Evolutionary conservation across 306 rosid genomes (phyloP), one percentile per base, ranked within the genome.

Genomic region (Sindora glabra): DNA sequence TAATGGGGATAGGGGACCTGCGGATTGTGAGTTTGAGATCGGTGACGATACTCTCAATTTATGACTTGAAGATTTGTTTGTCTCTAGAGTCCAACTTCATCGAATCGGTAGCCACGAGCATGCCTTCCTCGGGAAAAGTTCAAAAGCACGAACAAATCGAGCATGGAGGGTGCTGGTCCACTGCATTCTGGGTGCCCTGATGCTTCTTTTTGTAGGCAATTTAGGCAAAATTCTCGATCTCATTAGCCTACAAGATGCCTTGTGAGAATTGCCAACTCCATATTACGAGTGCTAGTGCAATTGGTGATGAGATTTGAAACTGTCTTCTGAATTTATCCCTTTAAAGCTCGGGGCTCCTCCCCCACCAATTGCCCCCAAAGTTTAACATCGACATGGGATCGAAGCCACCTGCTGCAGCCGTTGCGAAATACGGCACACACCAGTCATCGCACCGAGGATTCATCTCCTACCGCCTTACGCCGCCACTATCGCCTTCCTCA

Each of bases 21-120:
- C 72, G 1, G 80, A 76, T 23, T 71, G 76, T 0, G 83, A 70
- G 71, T 78, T 77, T 1, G 96, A 83, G 79, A 83, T 79, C 79
- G 96, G 98, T 18, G 96, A 89, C 3, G 92, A 79, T 52, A 83
- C 82, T 65, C 82, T 67, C 6, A 91, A 79, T 78, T 85, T 91
- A 29, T 88, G 96, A 6, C 71, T 59, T 29, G 75, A 59, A 23
- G 88, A 75, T 60, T 83, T 86, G 42, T 59, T 79, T n/a, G 44
- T 75, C 87, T 51, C 70, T 68, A 2, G 81, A 49, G 69, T 86
- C 92, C 2, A 73, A 53, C 81, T 86, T 89, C 12, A 71, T 29
- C 10, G 84, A 77, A 56, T 87, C 95, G 23, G 61, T 68, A 9
- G 71, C 65, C 32, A 56, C 17, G 34, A 68, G n/a, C n/a, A n/a